Evolutionary conservation across 441 rosid genomes (phyloP).

Genomic region (Syzygium malaccense): DNA sequence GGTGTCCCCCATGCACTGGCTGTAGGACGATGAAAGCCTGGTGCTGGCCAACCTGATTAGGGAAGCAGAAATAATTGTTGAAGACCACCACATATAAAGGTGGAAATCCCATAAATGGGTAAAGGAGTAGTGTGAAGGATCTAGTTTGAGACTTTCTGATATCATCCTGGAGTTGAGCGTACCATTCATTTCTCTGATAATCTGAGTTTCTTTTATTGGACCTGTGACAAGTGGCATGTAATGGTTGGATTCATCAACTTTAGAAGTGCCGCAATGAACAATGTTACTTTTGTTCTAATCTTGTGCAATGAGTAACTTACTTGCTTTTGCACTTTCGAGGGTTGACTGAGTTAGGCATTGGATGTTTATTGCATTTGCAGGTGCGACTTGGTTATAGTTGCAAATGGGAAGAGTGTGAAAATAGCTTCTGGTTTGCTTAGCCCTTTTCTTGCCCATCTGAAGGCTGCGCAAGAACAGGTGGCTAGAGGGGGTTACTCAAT

Average conservation of each 20-base stretch:
- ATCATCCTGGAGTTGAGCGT: background rate
- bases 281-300: background rate
- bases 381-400: slow-evolving; percentile 83
- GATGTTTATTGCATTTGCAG: slow-evolving; percentile 23
- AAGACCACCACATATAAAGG: background rate
- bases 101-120: background rate
- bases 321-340: background rate
- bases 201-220: background rate
- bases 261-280: background rate
- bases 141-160: background rate
- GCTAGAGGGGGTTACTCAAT: slow-evolving; percentile 92
- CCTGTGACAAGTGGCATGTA: background rate
- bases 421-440: slow-evolving; percentile 85
- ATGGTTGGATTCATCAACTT: background rate
- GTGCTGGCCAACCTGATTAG: background rate
- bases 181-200: background rate
- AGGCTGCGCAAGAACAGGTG: slow-evolving; percentile 80
- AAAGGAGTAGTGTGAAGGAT: background rate
- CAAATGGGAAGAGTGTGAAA: slow-evolving; percentile 79
- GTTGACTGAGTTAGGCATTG: background rate
- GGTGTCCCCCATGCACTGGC: background rate
- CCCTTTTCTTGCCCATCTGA: slow-evolving; percentile 91
- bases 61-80: background rate
- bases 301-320: background rate
- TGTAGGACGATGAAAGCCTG: background rate